Conservation (phyloP, 768 basidiomycete genomes). For the Tephrocybe sp. region DNA sequence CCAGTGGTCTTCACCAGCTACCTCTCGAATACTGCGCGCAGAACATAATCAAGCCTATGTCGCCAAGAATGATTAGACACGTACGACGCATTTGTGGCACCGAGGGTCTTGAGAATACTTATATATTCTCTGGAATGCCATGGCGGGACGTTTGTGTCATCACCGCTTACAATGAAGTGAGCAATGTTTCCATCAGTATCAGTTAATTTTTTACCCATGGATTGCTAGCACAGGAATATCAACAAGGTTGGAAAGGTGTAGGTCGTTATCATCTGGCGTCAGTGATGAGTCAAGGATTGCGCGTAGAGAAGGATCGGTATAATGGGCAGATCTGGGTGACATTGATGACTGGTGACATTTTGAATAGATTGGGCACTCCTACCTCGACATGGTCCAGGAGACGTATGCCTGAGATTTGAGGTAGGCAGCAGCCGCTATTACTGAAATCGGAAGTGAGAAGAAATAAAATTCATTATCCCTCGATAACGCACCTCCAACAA, state of each 20-base stretch:
- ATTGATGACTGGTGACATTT: not conserved
- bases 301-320: conserved; percentile 70
- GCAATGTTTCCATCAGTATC: not conserved
- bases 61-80: not conserved
- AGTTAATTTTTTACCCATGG: conserved; percentile 60
- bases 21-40: conserved; percentile 55
- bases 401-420: conserved; percentile 88
- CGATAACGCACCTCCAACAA: conserved; percentile 49
- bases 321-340: conserved; percentile 63
- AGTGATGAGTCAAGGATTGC: conserved; percentile 73
- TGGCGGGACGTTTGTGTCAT: conserved; percentile 84
- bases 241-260: conserved; percentile 77
- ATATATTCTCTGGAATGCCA: conserved; percentile 78
- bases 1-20: conserved; percentile 65
- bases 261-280: conserved; percentile 84
- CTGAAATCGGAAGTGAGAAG: conserved; percentile 28
- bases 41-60: not conserved
- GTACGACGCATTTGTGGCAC: conserved; percentile 53
- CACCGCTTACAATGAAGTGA: conserved; percentile 42
- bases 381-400: conserved; percentile 65
- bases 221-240: conserved; percentile 70
- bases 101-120: conserved; percentile 49
- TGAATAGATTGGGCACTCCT: not conserved
- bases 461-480: not conserved
- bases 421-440: conserved; percentile 77